Percentiles rank a stretch among this genome's conserved stretches.
phyloP scores from a whole-genome alignment of 2,329 filamentous ascomycete genomes.

The Elsinoe necatrix region DNA sequence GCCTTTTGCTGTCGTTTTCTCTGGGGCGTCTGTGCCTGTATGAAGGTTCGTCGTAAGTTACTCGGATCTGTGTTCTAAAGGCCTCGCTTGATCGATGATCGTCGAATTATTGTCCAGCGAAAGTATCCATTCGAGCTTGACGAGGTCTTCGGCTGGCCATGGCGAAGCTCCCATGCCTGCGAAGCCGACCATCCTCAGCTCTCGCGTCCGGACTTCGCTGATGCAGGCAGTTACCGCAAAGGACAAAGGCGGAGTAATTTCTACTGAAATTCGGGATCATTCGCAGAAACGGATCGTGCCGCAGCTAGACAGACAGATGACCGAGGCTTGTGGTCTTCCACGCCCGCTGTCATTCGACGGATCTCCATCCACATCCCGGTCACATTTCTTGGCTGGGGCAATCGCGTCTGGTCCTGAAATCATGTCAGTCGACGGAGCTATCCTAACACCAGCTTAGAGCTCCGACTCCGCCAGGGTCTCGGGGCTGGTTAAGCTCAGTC shows the following conservation, averaged over 20 bases:
- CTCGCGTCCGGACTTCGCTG: background rate
- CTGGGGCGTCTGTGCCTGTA: background rate
- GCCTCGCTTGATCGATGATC: constrained; percentile 5
- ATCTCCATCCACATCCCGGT: constrained; percentile 13
- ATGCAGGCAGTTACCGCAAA: constrained; percentile 7
- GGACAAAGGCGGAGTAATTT: constrained; percentile 15
- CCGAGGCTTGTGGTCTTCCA: constrained; percentile 8
- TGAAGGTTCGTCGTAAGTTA: background rate
- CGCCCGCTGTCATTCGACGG: constrained; percentile 14
- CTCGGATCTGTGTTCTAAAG: background rate
- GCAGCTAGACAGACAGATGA: constrained; percentile 4
- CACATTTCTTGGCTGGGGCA: constrained; percentile 15
- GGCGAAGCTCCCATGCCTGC: background rate
- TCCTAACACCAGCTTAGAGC: background rate
- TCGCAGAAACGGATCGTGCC: constrained; percentile 6
- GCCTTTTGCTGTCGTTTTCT: background rate
- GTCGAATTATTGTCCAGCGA: background rate
- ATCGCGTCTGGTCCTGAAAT: constrained; percentile 16
- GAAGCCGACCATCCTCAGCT: background rate
- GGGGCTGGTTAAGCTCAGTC: constrained; percentile 11
- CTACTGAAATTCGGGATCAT: constrained; percentile 11
- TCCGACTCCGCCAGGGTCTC: constrained; percentile 12
- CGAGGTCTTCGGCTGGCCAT: constrained; percentile 1
- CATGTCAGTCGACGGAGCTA: constrained; percentile 4
- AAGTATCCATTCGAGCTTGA: background rate